These are phyloP conservation scores for Chlorophyllum brunneum DNA, from an alignment of 768 basidiomycete species.

Conservation along the genomic window DNA sequence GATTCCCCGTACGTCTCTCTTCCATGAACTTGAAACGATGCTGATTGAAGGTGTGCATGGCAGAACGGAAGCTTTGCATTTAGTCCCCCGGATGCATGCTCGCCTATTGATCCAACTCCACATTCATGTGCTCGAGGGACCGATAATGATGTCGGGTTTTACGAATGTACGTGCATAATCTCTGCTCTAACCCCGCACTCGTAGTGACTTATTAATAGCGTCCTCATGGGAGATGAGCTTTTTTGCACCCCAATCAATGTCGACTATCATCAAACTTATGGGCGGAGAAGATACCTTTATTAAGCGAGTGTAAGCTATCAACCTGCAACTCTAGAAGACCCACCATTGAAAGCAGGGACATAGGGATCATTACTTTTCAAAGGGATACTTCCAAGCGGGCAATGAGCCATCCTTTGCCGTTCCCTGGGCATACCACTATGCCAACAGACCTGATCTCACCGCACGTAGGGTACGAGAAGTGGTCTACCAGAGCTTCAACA, in stretches of 20 bases:
- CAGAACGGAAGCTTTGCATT: slow-evolving; percentile 50
- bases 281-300: slow-evolving; percentile 41
- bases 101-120: slow-evolving; percentile 40
- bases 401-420: slow-evolving; percentile 48
- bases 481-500: slow-evolving; percentile 42
- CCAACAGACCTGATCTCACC: slow-evolving; percentile 44
- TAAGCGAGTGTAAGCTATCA: slow-evolving; percentile 31
- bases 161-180: slow-evolving; percentile 35
- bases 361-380: slow-evolving; percentile 43
- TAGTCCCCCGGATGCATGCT: slow-evolving; percentile 46
- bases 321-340: neutral
- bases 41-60: neutral
- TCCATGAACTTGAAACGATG: neutral
- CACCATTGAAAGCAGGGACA: neutral
- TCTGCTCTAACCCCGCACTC: too few relatives aligned
- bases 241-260: slow-evolving; percentile 49
- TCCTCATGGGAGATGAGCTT: slow-evolving; percentile 55
- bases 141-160: slow-evolving; percentile 49
- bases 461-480: slow-evolving; percentile 41
- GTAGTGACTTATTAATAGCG: too few relatives aligned
- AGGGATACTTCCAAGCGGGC: slow-evolving; percentile 42
- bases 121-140: slow-evolving; percentile 47
- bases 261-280: slow-evolving; percentile 43
- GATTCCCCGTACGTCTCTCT: slow-evolving; percentile 32
- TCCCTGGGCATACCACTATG: slow-evolving; percentile 49